Percentiles rank a stretch among this genome's conserved stretches.
Evolutionary conservation across 2,329 filamentous ascomycete genomes (phyloP).

Genomic region (Fusarium sulawesiense): DNA sequence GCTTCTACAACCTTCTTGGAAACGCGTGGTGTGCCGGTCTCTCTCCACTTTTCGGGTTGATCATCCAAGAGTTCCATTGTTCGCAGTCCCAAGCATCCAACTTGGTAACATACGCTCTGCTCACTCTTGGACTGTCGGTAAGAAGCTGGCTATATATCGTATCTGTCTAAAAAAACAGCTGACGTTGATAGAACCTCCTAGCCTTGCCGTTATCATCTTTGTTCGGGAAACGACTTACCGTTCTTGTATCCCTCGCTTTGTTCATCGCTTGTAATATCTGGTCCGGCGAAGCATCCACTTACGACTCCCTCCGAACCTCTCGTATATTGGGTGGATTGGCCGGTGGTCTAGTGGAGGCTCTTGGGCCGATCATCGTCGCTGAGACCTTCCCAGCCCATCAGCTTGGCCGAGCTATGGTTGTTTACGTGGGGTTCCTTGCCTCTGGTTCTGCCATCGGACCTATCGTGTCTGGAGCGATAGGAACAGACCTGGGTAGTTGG

Average conservation of each 20-base stretch:
- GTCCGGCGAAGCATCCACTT: neutral
- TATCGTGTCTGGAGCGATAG: neutral
- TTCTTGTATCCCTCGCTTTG: neutral
- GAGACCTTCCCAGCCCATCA: constrained; percentile 4
- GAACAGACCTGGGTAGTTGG: neutral
- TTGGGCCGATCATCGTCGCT: constrained; percentile 14
- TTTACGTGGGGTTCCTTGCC: constrained; percentile 13
- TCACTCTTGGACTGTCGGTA: constrained; percentile 9
- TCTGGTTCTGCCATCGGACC: constrained; percentile 2
- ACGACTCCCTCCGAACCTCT: neutral
- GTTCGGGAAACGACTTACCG: constrained; percentile 1
- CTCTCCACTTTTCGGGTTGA: constrained; percentile 5
- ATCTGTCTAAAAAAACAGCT: neutral
- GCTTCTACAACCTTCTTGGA: constrained; percentile 6
- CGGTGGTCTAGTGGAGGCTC: constrained; percentile 10
- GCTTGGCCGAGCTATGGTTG: constrained; percentile 4
- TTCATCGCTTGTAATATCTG: constrained; percentile 14
- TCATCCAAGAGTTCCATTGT: constrained; percentile 11
- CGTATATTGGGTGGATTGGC: constrained; percentile 7
- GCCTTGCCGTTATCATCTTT: neutral
- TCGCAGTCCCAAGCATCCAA: neutral
- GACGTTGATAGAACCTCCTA: neutral
- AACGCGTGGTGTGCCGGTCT: constrained; percentile 18
- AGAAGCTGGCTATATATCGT: neutral
- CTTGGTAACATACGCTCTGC: neutral